Percentiles rank a stretch among this genome's conserved stretches.
These are phyloP conservation scores for Coemansia sp. DNA, from an alignment of 192 early-diverging fungal genomes.

Conservation along the genomic window DNA sequence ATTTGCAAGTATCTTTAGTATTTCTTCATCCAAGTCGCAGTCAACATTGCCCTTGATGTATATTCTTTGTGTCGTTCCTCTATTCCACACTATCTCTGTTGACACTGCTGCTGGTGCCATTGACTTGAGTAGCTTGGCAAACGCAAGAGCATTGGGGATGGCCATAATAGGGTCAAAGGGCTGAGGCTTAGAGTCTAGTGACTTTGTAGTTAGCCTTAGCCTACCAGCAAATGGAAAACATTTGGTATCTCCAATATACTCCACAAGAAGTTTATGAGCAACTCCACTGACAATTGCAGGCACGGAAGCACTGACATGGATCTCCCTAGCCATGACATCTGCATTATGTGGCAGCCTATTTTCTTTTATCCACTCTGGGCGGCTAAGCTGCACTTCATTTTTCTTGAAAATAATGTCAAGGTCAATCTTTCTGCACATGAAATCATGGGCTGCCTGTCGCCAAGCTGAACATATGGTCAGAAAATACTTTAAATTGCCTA, in stretches of 20 bases:
- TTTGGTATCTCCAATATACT: neutral
- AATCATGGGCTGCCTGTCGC: no score
- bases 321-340: neutral
- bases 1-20: neutral
- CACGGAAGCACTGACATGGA: neutral
- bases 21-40: neutral
- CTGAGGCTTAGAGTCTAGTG: no score
- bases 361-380: no score
- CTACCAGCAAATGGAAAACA: no score
- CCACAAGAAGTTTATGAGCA: neutral
- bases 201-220: no score
- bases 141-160: neutral
- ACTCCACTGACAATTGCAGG: neutral
- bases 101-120: neutral
- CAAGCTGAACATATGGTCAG: no score
- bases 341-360: neutral
- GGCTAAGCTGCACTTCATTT: no score
- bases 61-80: neutral
- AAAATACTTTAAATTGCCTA: no score
- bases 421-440: no score
- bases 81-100: neutral
- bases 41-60: neutral
- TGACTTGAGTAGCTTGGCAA: neutral
- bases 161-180: no score
- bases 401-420: no score